A percentile compares a stretch with the other conserved stretches of the same genome.
These are phyloP conservation scores for Phaeosphaeriaceae sp. DNA, from an alignment of 2,329 filamentous ascomycete species.

Conservation along the genomic window DNA sequence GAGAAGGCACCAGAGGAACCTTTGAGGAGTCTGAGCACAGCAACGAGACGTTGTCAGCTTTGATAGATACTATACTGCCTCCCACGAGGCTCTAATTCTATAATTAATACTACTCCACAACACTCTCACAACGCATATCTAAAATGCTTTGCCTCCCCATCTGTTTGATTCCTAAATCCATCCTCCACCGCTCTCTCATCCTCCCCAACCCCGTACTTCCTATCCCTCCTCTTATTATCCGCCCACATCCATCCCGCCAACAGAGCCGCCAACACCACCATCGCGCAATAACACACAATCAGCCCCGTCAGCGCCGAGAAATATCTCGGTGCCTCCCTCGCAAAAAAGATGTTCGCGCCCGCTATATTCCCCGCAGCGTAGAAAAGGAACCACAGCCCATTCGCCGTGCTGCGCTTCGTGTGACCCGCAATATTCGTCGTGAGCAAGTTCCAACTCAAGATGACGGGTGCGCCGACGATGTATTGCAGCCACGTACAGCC, in stretches of 20 bases:
- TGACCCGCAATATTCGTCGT: constrained; percentile 55
- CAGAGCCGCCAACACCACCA: constrained; percentile 44
- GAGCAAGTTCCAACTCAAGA: constrained; percentile 61
- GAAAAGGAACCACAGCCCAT: constrained; percentile 59
- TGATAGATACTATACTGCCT: too few relatives aligned
- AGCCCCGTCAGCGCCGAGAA: constrained; percentile 54
- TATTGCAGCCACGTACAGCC: constrained; percentile 63
- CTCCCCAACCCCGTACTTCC: constrained; percentile 33
- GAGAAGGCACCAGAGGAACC: too few relatives aligned
- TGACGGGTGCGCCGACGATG: constrained; percentile 58
- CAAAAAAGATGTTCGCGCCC: constrained; percentile 57
- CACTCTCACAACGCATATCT: constrained; percentile 40
- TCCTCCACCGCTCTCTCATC: constrained; percentile 40
- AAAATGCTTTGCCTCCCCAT: constrained; percentile 41
- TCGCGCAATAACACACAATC: constrained; percentile 53
- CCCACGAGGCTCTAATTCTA: neutral
- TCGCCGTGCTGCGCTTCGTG: constrained; percentile 59
- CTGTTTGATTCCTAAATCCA: constrained; percentile 47
- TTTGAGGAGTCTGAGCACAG: too few relatives aligned
- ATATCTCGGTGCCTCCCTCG: constrained; percentile 54
- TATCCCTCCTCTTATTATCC: constrained; percentile 42
- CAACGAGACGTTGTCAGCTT: too few relatives aligned
- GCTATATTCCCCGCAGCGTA: constrained; percentile 59
- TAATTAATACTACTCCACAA: neutral
- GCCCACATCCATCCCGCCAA: constrained; percentile 40